Base-by-base conservation (phyloP, 2,329 filamentous ascomycete species). In the Chaetomium sp. region DNA sequence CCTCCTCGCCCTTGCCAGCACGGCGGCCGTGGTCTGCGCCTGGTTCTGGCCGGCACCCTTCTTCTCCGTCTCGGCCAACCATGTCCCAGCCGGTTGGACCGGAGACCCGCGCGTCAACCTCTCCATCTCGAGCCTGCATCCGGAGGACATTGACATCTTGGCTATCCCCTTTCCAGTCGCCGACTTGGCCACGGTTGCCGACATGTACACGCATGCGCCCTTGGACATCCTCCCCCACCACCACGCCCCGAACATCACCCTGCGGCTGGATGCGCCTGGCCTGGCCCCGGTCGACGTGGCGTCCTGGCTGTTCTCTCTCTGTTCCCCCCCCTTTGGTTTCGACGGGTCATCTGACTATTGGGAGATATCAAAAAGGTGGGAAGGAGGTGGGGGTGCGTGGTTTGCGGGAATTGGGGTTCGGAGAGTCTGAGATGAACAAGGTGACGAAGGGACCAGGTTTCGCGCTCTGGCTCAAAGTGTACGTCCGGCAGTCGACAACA, bases 291-390 rank as follows among this genome's bases (percentile, higher is more conserved):
- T 42, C 48, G 14, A 49, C 10, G 12, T 41, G 11, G n/a, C 36
- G 10, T 34, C 48, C 37, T 42, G 36, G 48, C 19, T 27, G 19
- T 27, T 27, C 19, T 27, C 19, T 27, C 19, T 27, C 19, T 27
- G 2, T 27, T 27, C 3, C 3, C 19, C 19, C 19, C 19, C 19
- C 19, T 38, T 10, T 27, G 14, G 42, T 49, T 49, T 49, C 42
- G 19, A 57, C 55, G 43, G 36, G 55, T 57, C 49, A 52, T 7
- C 35, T 12, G 35, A 49, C 38, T 27, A 9, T 34, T 35, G 38
- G 12, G n/a, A 36, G 44, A 52, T 52, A 52, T 35, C n/a, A 49
- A 4, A 11, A 12, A 40, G 11, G 41, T 9, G 34, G 19, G 36
- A 6, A n/a, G 14, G 36, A 52, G 49, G 38, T 27, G 19, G 36